These are phyloP conservation scores for Avena insularis DNA, from an alignment of 176 grass and related monocot genomes.

Conservation along the genomic window DNA sequence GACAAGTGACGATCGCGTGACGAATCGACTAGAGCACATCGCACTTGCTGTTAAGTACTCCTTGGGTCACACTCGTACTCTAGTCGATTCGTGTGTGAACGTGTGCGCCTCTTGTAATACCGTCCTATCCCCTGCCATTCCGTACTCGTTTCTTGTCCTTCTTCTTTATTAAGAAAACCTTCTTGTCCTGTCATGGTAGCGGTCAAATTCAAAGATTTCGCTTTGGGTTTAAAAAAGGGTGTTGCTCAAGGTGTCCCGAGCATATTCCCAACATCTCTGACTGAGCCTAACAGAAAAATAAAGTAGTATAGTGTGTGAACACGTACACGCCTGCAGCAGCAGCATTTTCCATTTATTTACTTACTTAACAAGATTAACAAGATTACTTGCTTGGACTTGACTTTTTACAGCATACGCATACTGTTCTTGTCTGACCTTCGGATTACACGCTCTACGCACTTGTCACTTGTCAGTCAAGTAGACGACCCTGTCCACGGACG, in stretches of 20 bases:
- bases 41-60: no score
- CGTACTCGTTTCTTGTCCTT: background rate
- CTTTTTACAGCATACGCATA: no score
- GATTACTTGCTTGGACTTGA: background rate
- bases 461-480: background rate
- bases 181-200: background rate
- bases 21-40: background rate
- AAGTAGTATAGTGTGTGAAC: background rate
- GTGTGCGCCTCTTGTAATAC: no score
- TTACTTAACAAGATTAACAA: no score
- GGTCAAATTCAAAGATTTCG: background rate
- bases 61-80: no score
- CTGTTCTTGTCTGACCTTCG: no score
- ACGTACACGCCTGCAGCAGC: background rate
- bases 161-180: background rate
- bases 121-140: no score
- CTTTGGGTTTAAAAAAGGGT: background rate
- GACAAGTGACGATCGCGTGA: conserved; percentile 33
- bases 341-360: no score
- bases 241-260: background rate
- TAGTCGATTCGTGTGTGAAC: no score
- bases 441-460: no score
- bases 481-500: no score
- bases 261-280: no score
- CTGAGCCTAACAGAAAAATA: background rate